phyloP scores from a whole-genome alignment of 2,329 filamentous ascomycete species.

The Pyrenophora graminea region DNA sequence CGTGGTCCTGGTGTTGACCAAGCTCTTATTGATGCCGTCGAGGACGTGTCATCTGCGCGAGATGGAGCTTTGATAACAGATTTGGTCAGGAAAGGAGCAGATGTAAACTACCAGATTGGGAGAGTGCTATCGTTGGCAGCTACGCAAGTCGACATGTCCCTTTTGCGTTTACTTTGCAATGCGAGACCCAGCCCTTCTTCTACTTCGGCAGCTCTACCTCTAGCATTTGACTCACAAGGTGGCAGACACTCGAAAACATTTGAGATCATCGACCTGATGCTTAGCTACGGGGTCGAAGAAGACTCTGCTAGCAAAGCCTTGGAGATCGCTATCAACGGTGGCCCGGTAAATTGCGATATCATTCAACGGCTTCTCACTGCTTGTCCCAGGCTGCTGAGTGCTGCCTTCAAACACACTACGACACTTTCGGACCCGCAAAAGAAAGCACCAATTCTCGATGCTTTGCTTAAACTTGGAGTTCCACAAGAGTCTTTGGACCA shows the following conservation, averaged over 20 bases:
- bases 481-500: slow-evolving; percentile 36
- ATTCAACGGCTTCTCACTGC: slow-evolving; percentile 33
- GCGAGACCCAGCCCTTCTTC: slow-evolving; percentile 22
- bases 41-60: slow-evolving; percentile 30
- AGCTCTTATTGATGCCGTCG: slow-evolving; percentile 34
- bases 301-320: slow-evolving; percentile 27
- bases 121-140: slow-evolving; percentile 33
- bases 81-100: slow-evolving; percentile 29
- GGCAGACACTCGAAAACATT: slow-evolving; percentile 27
- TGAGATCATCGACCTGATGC: slow-evolving; percentile 34
- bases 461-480: slow-evolving; percentile 33
- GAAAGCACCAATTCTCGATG: slow-evolving; percentile 34
- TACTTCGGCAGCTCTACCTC: slow-evolving; percentile 34
- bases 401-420: slow-evolving; percentile 35
- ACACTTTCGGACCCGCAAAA: slow-evolving; percentile 25
- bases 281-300: slow-evolving; percentile 32
- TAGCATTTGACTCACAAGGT: slow-evolving; percentile 33
- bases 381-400: slow-evolving; percentile 26
- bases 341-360: slow-evolving; percentile 38
- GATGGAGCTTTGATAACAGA: slow-evolving; percentile 34
- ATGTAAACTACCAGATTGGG: slow-evolving; percentile 31
- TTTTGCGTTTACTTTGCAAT: slow-evolving; percentile 34
- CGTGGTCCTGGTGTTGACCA: slow-evolving; percentile 35
- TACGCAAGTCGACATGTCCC: slow-evolving; percentile 32
- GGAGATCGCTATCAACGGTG: slow-evolving; percentile 35